Base-by-base conservation (phyloP, 2,329 filamentous ascomycete genomes). In the Epichloe bromicola region DNA sequence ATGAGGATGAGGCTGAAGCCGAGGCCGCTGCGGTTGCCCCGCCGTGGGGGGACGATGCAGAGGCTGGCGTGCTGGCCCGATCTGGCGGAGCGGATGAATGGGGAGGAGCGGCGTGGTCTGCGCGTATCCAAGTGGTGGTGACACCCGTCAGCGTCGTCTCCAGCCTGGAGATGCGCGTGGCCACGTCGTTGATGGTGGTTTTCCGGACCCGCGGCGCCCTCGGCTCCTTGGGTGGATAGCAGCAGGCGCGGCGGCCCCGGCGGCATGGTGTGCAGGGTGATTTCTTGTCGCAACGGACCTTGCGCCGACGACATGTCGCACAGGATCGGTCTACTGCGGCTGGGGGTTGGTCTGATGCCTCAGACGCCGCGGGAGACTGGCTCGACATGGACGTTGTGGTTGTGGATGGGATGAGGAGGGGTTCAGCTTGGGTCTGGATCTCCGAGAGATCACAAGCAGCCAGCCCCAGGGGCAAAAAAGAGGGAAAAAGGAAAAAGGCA, bases 281-380 rank as follows among this genome's bases (percentile, higher is more conserved):
- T 53, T 75, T 72, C 66, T 86, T 87, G 67, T 87, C 82, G 69
- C 84, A 87, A 57, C 82, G 82, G 51, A 88, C 84, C 64, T 85
- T 83, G 51, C 80, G 68, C 47, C 70, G 68, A 11, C 69, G 64
- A 50, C 70, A 72, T 5, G 68, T 67, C 4, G 70, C 65, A 52
- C 70, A 72, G 45, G 66, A 68, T 17, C 65, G 59, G 43, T 62
- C 55, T 45, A 41, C 30, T 5, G 20, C 14, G 15, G 34, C 34
- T 14, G 42, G 26, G 23, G 46, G 30, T 1, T 23, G 46, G 30
- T 38, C 38, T 49, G 46, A n/a, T 12, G 37, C 33, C 26, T 49
- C 46, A 49, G 46, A 26, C 23, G 23, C 19, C 23, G 46, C n/a
- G 20, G 46, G 38, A 30, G 46, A 42, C 14, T 41, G 38, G 37